Conservation (phyloP, 2,329 filamentous ascomycete genomes). For the Colletotrichum siamense region DNA sequence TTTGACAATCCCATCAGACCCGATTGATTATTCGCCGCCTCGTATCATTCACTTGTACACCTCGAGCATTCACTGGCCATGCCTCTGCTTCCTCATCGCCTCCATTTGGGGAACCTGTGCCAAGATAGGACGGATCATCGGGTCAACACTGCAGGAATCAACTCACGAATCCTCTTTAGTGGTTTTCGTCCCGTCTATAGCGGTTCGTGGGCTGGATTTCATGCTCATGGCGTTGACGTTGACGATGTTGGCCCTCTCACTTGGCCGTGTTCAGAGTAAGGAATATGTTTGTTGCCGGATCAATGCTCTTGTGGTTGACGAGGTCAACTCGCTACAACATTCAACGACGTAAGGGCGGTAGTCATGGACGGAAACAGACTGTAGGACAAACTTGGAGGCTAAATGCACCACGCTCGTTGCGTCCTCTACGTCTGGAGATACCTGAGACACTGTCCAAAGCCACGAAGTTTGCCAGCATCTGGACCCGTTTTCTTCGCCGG, state of each 20-base stretch:
- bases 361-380: conserved; percentile 5
- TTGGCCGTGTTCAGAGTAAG: not conserved
- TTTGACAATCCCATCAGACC: not conserved
- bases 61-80: not conserved
- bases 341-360: not conserved
- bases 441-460: not conserved
- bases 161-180: not conserved
- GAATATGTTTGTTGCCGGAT: not conserved
- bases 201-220: not conserved
- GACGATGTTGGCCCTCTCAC: not conserved
- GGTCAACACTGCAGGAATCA: not conserved
- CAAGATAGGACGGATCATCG: not conserved
- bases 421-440: not conserved
- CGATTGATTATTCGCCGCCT: not conserved
- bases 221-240: not conserved
- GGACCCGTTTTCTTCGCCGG: not conserved
- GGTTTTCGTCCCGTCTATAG: not conserved
- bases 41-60: not conserved
- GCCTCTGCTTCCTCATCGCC: not conserved
- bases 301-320: not conserved
- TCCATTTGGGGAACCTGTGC: not conserved
- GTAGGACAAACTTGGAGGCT: not conserved
- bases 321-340: not conserved
- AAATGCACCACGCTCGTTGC: conserved; percentile 1
- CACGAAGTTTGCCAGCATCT: not conserved